Base-by-base conservation (phyloP, 1,284 basidiomycete genomes). In the Apiotrichum mycotoxinovorans region DNA sequence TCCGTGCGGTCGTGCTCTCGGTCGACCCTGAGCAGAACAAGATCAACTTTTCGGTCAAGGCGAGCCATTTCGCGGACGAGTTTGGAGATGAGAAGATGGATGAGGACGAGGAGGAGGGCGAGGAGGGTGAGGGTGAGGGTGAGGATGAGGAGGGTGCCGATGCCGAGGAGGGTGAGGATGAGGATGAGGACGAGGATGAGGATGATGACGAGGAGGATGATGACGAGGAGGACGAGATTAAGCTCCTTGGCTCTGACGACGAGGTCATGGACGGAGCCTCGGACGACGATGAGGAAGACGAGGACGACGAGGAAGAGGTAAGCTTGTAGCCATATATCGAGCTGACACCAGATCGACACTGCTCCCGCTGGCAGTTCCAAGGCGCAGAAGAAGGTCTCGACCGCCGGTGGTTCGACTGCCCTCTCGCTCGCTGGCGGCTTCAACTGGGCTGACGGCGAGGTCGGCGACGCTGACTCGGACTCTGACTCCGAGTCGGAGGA, bases 11-110 rank as follows among this genome's bases (percentile, higher is more conserved):
- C 45, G 83, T 98, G 46, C 75, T 89, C 47, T 82, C 83, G 12
- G 80, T 95, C 47, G 87, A 94, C 67, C 65, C 67, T 5, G 83
- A 85, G 63, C 92, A 89, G 75, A 84, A 83, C 48, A 87, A 88
- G 52, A 85, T 98, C 63, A 88, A 88, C 45, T 83, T 98, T 44
- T 88, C 91, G 52, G 80, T 98, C 61, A 98, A 96, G 77, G 90
- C 89, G 35, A 94, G 88, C 47, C 87, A 88, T 75, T 95, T 97
- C 73, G 63, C 64, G 22, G 71, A 70, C 30, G 75, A 74, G 47
- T 78, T 78, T 56, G 74, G 68, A 48, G 77, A 74, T 12, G 74
- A 75, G 1, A 71, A 78, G 46, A 71, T 64, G 27, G 66, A 61
- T 11, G 64, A 57, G 11, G 60, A 58, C 11, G 57, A 52, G 4